Conservation (phyloP, 176 grass and related monocot genomes). For the Olyra latifolia region DNA sequence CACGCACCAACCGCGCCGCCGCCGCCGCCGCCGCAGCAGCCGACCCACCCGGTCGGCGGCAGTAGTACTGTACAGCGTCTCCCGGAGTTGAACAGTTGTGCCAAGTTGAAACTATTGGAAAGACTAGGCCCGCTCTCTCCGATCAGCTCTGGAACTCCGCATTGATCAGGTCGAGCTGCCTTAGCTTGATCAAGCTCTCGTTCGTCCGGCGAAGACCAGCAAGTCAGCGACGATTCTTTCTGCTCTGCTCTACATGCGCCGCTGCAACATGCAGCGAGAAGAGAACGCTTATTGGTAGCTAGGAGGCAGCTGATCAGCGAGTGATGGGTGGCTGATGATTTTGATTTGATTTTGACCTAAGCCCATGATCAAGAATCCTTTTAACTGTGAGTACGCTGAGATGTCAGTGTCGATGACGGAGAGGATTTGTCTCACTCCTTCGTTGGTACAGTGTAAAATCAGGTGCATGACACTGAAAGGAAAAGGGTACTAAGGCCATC, state of each 20-base stretch:
- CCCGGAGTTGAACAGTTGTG: background rate
- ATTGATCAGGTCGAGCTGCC: conserved; percentile 15
- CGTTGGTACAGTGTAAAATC: background rate
- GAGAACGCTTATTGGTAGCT: background rate
- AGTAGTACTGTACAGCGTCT: too few relatives aligned
- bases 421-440: background rate
- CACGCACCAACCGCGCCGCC: too few relatives aligned
- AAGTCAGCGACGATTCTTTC: background rate
- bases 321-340: too few relatives aligned
- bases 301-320: background rate
- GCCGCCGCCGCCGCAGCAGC: too few relatives aligned
- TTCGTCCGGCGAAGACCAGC: too few relatives aligned
- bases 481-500: background rate
- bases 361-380: background rate
- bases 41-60: too few relatives aligned
- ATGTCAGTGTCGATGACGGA: background rate
- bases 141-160: background rate
- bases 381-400: background rate
- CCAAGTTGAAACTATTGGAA: conserved; percentile 21
- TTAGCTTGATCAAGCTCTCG: conserved; percentile 29
- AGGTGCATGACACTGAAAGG: background rate
- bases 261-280: background rate
- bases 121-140: background rate
- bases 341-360: background rate
- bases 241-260: background rate